Evolutionary conservation across 306 rosid species (phyloP), one percentile per base, ranked within the genome.

Genomic region (Fagus crenata): DNA sequence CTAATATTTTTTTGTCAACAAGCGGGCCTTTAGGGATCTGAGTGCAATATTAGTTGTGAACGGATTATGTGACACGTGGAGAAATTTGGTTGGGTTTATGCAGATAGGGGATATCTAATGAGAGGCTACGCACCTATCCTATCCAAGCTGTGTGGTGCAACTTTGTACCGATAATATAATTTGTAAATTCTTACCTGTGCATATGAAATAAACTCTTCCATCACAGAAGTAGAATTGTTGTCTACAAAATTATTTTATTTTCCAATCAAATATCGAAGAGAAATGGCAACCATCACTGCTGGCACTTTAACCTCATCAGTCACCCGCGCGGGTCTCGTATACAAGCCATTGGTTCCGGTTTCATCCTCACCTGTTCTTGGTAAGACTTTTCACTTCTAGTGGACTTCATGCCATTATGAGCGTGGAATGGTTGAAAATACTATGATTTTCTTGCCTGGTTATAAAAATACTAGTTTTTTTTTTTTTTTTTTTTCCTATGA

Each of bases 271-370:
- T 46, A 9, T 36, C n/a, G 37, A 80, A 77, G 75, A 72, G 49
- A 74, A 83, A 95, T 95, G 99, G 96, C 97, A 82, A 81, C 89
- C 84, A 84, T 90, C 84, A 82, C 92, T 15, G 86, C 99, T 49
- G 79, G 78, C 81, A 35, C 90, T 67, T 63, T 88, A 36, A 77
- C 89, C 84, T 68, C 89, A 7, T 85, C 91, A 0, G 75, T 90
- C 83, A 49, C 82, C 53, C 83, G 90, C 77, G 59, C 93, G 69
- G 49, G 80, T 78, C 85, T 87, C 53, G 87, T 84, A 53, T 91
- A 82, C 70, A 91, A 86, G 84, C 85, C 83, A 17, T 78, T 89
- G 15, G 82, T 84, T 49, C 80, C 84, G 37, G 58, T 78, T 67
- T 84, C 93, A 69, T 81, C 96, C 85, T 86, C 94, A 3, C 82